These are phyloP conservation scores for Emericellopsis terricola DNA, from an alignment of 495 filamentous ascomycete genomes.

Conservation along the genomic window DNA sequence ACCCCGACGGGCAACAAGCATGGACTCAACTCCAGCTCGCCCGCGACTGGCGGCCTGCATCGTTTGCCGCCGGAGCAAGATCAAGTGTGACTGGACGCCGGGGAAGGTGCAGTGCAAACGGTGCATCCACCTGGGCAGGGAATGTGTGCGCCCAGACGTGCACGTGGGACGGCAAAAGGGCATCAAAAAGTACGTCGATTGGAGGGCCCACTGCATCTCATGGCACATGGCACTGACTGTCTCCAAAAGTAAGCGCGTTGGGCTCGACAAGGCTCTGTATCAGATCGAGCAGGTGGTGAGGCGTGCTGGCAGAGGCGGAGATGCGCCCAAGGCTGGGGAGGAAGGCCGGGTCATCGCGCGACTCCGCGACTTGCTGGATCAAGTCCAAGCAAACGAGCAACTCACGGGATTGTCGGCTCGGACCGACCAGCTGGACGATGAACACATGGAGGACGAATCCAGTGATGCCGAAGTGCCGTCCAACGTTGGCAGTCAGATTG, in stretches of 20 bases:
- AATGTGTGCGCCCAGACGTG: slow-evolving; percentile 50
- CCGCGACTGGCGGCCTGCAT: slow-evolving; percentile 44
- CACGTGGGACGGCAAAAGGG: slow-evolving; percentile 56
- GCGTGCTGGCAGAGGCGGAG: slow-evolving; percentile 34
- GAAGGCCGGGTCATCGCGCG: slow-evolving; percentile 35
- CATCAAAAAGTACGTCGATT: slow-evolving; percentile 48
- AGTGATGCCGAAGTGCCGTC: slow-evolving; percentile 5
- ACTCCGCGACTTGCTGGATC: slow-evolving; percentile 34
- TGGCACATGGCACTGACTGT: not conserved
- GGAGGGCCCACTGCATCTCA: not conserved
- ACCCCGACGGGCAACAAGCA: too few species aligned
- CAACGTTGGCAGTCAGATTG: slow-evolving; percentile 10
- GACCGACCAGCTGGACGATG: slow-evolving; percentile 10
- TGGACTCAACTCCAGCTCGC: too few species aligned
- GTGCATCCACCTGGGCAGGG: slow-evolving; percentile 35
- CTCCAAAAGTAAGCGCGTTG: slow-evolving; percentile 61
- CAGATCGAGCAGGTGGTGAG: slow-evolving; percentile 58
- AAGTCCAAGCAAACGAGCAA: slow-evolving; percentile 3
- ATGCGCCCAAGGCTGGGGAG: slow-evolving; percentile 22
- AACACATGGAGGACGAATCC: slow-evolving; percentile 1
- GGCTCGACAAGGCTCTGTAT: slow-evolving; percentile 52
- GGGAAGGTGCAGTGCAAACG: slow-evolving; percentile 38
- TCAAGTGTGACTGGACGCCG: slow-evolving; percentile 38
- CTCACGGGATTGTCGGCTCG: slow-evolving; percentile 8
- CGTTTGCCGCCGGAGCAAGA: slow-evolving; percentile 49